A percentile compares a stretch with the other conserved stretches of the same genome.
phyloP scores from a whole-genome alignment of 2,329 filamentous ascomycete species.

The Shiraia bambusicola region DNA sequence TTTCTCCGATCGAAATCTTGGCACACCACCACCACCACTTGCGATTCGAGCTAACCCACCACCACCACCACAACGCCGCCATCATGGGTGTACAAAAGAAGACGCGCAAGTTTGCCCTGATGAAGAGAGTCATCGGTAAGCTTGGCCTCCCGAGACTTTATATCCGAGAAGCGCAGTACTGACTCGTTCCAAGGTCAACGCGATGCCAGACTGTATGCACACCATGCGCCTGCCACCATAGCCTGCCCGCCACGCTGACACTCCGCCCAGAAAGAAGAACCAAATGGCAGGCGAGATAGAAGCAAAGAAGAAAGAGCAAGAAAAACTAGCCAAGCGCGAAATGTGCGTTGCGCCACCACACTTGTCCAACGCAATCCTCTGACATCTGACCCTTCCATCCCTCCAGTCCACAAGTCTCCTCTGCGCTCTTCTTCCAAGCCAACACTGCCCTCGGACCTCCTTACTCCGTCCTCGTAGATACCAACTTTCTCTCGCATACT shows the following conservation, averaged over 20 bases:
- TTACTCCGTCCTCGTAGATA: slow-evolving; percentile 65
- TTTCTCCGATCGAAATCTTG: slow-evolving; percentile 21
- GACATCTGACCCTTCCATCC: slow-evolving; percentile 4
- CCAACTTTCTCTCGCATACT: slow-evolving; percentile 61
- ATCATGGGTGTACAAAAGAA: slow-evolving; percentile 85
- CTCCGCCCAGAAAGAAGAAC: slow-evolving; percentile 65
- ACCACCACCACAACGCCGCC: slow-evolving; percentile 17
- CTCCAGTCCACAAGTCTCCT: slow-evolving; percentile 71
- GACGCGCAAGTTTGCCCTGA: slow-evolving; percentile 83
- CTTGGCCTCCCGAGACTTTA: not conserved
- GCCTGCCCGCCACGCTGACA: slow-evolving; percentile 8
- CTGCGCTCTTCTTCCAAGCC: slow-evolving; percentile 51
- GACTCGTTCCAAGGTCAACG: slow-evolving; percentile 52
- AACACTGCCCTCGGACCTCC: slow-evolving; percentile 85
- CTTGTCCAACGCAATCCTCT: slow-evolving; percentile 8
- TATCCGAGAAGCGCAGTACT: slow-evolving; percentile 1
- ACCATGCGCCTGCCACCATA: slow-evolving; percentile 7
- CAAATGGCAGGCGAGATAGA: slow-evolving; percentile 64
- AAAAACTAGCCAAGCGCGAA: slow-evolving; percentile 69
- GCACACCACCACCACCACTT: slow-evolving; percentile 9
- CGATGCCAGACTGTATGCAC: slow-evolving; percentile 66
- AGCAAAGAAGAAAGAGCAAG: slow-evolving; percentile 58
- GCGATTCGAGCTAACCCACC: slow-evolving; percentile 4
- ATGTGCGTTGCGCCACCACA: slow-evolving; percentile 51
- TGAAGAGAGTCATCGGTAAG: slow-evolving; percentile 77